These are phyloP conservation scores for Cyamopsis tetragonoloba DNA, from an alignment of 306 rosid species.

Conservation along the genomic window DNA sequence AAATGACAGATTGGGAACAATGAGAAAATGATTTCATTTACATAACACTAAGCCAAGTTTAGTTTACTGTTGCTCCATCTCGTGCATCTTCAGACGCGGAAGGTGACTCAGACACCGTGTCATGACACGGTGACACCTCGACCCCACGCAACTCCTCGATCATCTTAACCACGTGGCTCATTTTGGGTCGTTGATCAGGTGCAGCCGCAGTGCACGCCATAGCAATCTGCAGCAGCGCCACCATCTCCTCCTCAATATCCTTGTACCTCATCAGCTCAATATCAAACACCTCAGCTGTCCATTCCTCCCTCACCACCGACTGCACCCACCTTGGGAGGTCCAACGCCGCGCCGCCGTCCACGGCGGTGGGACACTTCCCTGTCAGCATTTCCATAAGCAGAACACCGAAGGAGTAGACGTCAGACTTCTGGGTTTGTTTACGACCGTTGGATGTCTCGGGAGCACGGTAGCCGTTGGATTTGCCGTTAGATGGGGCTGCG, in stretches of 20 bases:
- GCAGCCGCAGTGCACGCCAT: conserved; percentile 45
- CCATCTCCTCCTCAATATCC: conserved; percentile 95
- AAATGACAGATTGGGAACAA: neutral
- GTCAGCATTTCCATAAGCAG: conserved; percentile 76
- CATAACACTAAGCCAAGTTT: neutral
- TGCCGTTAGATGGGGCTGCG: conserved; percentile 23
- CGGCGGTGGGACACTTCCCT: conserved; percentile 72
- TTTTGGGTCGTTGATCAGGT: conserved; percentile 76
- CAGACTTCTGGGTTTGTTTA: conserved; percentile 58
- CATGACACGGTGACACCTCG: conserved; percentile 48
- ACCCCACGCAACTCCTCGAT: conserved; percentile 71
- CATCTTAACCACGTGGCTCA: conserved; percentile 80
- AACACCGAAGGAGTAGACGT: conserved; percentile 79
- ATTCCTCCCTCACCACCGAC: conserved; percentile 86
- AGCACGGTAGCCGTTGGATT: conserved; percentile 73
- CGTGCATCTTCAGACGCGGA: conserved; percentile 56
- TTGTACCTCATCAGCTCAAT: conserved; percentile 86
- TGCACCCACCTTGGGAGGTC: conserved; percentile 85
- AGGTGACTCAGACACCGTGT: conserved; percentile 49
- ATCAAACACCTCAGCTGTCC: conserved; percentile 97
- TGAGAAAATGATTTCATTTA: conserved; percentile 19
- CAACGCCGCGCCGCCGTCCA: conserved; percentile 29
- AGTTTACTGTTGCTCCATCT: conserved; percentile 28
- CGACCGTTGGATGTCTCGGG: conserved; percentile 64
- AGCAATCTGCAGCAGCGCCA: conserved; percentile 67